Conservation (phyloP, 23 red algal species). For the Gracilaria domingensis region DNA sequence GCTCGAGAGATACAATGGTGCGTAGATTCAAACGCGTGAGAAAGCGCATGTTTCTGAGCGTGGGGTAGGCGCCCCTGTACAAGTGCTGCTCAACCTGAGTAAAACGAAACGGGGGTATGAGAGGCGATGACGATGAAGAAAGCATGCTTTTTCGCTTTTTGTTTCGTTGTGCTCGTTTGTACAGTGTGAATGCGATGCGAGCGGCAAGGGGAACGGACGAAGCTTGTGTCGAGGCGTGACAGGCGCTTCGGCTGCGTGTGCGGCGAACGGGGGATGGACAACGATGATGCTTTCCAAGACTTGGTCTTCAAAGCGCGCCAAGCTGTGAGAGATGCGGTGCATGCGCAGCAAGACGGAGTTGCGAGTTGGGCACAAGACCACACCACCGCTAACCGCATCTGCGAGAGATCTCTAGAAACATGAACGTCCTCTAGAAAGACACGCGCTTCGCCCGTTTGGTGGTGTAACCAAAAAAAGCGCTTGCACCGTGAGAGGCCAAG, state of each 20-base stretch:
- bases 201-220: neutral
- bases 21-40: slow-evolving; percentile 77
- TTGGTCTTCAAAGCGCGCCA: neutral
- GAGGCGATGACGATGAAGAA: slow-evolving; percentile 41
- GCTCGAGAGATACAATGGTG: slow-evolving; percentile 73
- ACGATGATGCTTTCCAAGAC: slow-evolving; percentile 28
- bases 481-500: neutral
- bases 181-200: neutral
- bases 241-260: neutral
- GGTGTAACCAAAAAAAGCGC: neutral
- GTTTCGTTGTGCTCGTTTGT: slow-evolving; percentile 13
- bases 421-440: too few species aligned
- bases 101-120: slow-evolving; percentile 96
- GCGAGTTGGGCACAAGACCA: too few species aligned
- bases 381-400: too few species aligned
- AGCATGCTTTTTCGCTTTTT: neutral
- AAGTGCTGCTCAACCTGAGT: slow-evolving; percentile 81
- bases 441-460: too few species aligned
- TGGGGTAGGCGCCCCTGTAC: slow-evolving; percentile 91
- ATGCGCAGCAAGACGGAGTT: too few species aligned
- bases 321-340: too few species aligned
- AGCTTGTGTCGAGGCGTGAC: neutral
- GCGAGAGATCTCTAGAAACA: too few species aligned
- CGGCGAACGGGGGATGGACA: neutral
- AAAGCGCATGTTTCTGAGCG: slow-evolving; percentile 93